Base-by-base conservation (phyloP, 2,329 filamentous ascomycete genomes). In the Teratosphaeria zuluensis region DNA sequence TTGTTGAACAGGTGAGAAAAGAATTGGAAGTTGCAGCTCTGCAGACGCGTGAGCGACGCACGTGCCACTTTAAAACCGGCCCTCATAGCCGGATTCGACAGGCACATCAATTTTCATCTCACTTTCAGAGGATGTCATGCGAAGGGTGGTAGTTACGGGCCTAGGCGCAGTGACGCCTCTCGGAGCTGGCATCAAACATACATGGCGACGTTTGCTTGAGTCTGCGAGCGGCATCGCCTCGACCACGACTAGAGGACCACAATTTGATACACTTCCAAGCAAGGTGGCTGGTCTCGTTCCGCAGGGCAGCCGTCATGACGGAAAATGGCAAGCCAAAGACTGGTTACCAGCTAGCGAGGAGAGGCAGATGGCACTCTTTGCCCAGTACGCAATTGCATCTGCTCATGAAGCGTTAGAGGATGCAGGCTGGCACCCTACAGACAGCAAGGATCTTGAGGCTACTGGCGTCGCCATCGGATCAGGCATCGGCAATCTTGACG, bases 391-490 rank as follows among this genome's bases (percentile, higher is more conserved):
- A 14, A 81, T 96, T 69, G 90, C 89, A 12, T 90, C 92, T 2
- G 82, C 90, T 0, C 83, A 90, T 55, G 94, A 97, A 81, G 94
- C 94, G 0, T 77, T 99, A 56, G 75, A 83, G 31, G 90, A 97
- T 77, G 87, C 92, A 0, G 84, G 81, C 1, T 96, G 92, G 90
- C 78, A 81, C 54, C 84, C 87, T 0, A 76, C 76, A 4, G 74
- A 70, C 4, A 77, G 80, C 19, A 80, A 84, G 28, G 83, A 92
- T 59, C 80, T 82, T 28, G 88, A 95, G 69, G 80, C 81, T 57
- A 95, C 92, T 0, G 94, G 94, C 0, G 89, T 99, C 1, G 96
- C 92, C 68, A 80, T 99, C 48, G 94, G 94, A 1, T 97, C 92
- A 64, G 94, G 94, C 1, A 96, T 99, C 67, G 94, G 94, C 16